Conservation (phyloP, 176 grass and related monocot species). For the Triticum timopheevii region DNA sequence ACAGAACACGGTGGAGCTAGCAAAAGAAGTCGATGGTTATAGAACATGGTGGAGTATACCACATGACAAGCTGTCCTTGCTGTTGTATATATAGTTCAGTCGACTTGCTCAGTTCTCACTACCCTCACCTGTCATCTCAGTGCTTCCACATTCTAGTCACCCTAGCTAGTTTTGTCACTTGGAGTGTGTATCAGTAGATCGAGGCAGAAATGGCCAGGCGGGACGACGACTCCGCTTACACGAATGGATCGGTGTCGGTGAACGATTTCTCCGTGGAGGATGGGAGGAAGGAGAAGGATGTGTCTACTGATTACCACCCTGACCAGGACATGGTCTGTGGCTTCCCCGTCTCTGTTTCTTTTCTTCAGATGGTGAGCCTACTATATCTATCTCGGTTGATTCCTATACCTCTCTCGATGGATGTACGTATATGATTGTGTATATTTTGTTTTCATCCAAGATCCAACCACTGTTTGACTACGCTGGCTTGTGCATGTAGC, state of each 20-base stretch:
- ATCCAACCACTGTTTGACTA: background rate
- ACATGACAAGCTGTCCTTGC: background rate
- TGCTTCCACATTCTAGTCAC: background rate
- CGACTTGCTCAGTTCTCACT: background rate
- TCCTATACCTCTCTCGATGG: background rate
- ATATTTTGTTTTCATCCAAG: background rate
- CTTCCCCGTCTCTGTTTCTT: background rate
- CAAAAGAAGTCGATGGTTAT: background rate
- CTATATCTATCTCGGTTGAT: no score
- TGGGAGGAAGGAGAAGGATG: conserved; percentile 31
- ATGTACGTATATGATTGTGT: background rate
- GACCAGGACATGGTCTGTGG: conserved; percentile 10
- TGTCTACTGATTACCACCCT: background rate
- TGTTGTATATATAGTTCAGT: background rate
- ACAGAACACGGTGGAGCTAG: background rate
- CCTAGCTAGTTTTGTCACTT: background rate
- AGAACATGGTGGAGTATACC: no score
- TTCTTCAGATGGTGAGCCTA: conserved; percentile 39
- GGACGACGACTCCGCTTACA: conserved; percentile 38
- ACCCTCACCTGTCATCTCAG: background rate
- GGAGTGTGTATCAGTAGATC: background rate
- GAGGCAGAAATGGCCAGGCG: conserved; percentile 27
- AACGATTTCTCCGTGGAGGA: conserved; percentile 34
- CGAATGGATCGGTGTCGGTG: conserved; percentile 43
- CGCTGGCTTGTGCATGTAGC: conserved; percentile 13